Base-by-base conservation (phyloP, 2,329 filamentous ascomycete genomes). In the Stenocarpella maydis region DNA sequence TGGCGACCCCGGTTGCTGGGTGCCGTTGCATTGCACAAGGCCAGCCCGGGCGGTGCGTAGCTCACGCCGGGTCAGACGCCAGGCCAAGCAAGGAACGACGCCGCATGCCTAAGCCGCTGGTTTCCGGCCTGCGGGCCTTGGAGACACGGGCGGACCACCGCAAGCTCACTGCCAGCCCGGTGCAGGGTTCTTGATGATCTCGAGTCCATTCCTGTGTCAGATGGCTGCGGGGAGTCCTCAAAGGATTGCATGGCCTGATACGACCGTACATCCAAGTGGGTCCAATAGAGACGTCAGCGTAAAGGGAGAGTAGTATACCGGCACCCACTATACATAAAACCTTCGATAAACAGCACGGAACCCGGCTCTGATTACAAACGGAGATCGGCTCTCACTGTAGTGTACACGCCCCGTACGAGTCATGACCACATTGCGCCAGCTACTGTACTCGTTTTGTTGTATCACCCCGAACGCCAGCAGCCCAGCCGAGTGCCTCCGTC, bases 401-500 rank as follows among this genome's bases (percentile, higher is more conserved):
- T 58, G 52, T 49, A 58, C 64, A 65, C 41, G 52, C 58, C 26
- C 41, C 19, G 24, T 49, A 21, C 21, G 52, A 50, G 58, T 58
- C 53, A 41, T 50, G 52, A 67, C 65, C 52, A 53, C 12, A 31
- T 58, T 50, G 65, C 17, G 65, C 53, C 65, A 58, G 41, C 65
- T 67, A 60, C 43, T 58, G 52, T 67, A 50, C 21, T 58, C 45
- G 21, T 67, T 41, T 67, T 58, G 43, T 50, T 58, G 52, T 66
- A 66, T 66, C 55, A 66, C 47, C 52, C 53, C 43, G 26, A 65
- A 67, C 52, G 65, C 65, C 65, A 58, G 43, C 19, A 47, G 43
- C 28, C 53, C 52, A 41, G 41, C 65, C 41, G 41, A 49, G 24
- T 41, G 58, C 28, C 58, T 49, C 41, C 54, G 45, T 78, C 78